A percentile compares a stretch with the other conserved stretches of the same genome.
These are phyloP conservation scores for Klebsormidium nitens DNA, from an alignment of 139 green algal genomes.

Conservation along the genomic window DNA sequence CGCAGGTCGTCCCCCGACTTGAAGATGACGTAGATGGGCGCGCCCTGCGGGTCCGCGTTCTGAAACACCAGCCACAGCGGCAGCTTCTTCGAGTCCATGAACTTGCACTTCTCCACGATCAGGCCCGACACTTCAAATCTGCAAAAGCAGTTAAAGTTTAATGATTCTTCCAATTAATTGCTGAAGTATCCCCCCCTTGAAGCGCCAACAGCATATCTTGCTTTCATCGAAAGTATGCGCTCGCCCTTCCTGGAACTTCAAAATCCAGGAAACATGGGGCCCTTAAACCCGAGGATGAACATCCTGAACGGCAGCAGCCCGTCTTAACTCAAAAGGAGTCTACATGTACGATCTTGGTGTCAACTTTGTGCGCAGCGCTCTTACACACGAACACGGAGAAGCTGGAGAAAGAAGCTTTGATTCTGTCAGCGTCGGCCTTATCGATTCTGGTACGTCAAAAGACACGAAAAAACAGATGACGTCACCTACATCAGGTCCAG, in stretches of 20 bases:
- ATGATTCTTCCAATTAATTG: neutral
- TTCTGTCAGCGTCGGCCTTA: too few relatives aligned
- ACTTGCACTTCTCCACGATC: conserved; percentile 22
- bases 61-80: conserved; percentile 36
- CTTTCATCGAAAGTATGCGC: neutral
- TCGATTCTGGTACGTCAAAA: too few relatives aligned
- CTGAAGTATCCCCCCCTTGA: neutral
- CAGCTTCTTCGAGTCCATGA: conserved; percentile 35
- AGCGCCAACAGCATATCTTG: neutral
- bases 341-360: too few relatives aligned
- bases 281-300: neutral
- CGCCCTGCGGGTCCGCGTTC: conserved; percentile 12
- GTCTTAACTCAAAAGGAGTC: too few relatives aligned
- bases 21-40: conserved; percentile 69
- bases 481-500: too few relatives aligned
- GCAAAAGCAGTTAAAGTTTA: neutral
- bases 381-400: too few relatives aligned
- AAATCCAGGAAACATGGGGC: neutral
- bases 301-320: too few relatives aligned
- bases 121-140: neutral
- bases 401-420: too few relatives aligned
- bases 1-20: conserved; percentile 94
- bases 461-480: too few relatives aligned
- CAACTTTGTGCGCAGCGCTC: too few relatives aligned
- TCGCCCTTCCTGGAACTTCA: neutral